Base-by-base conservation (phyloP, 2,329 filamentous ascomycete species). In the Parastagonospora nodorum region DNA sequence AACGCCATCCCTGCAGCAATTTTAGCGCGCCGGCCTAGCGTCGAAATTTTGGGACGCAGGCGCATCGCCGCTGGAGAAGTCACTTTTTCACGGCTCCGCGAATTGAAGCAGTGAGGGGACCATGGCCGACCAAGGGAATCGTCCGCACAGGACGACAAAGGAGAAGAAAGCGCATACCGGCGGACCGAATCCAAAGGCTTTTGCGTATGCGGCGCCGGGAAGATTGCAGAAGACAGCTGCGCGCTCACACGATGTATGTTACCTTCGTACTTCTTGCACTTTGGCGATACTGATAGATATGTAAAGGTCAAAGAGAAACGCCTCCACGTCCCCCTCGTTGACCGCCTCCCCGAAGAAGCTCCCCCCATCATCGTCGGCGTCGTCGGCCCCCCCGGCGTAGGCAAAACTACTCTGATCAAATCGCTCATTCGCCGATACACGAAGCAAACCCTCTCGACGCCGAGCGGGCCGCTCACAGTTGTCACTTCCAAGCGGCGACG, bases 401-500 rank as follows among this genome's bases (percentile, higher is more conserved):
- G 93, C 63, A 97, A 97, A 80, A 96, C 93, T 2, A 97, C 93
- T 0, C 82, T 97, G 32, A 86, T 97, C 71, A 99, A 97, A 74
- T 97, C 92, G 10, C 81, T 99, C 51, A 89, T 99, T 67, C 88
- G 91, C 61, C 84, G 94, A 73, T 97, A 97, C 78, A 90, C 94
- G 39, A 99, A 99, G 72, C 94, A 99, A 73, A 93, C 91, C 0
- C 84, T 99, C 35, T 88, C 91, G 28, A 87, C 93, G 29, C 94
- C 94, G 1, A 88, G 89, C 63, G 94, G 94, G 0, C 94, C 94
- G 4, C 87, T 99, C 53, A 99, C 95, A 2, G 89, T 99, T 42
- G 92, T 99, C 40, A 97, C 94, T 0, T 96, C 92, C 51, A 99
- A 97, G 79, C 89, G 93, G 68, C 88, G 96, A 72, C 87, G 94